A percentile compares a stretch with the other conserved stretches of the same genome.
phyloP scores from a whole-genome alignment of 2,329 filamentous ascomycete species.

The Malbranchea cinnamomea region DNA sequence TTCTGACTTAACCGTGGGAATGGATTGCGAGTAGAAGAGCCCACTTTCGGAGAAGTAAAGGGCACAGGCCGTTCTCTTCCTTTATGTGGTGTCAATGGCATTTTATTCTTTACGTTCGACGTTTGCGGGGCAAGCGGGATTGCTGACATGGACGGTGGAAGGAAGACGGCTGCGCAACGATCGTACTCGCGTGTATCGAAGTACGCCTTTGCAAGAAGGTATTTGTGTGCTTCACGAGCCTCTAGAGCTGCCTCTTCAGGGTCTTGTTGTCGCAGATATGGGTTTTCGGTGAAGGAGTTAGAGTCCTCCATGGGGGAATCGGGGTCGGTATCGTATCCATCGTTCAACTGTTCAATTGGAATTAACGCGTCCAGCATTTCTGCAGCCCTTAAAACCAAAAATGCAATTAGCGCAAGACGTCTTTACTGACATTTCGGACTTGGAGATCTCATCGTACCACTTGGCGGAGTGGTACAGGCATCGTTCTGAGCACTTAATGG shows the following conservation, averaged over 20 bases:
- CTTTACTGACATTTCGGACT: slow-evolving; percentile 3
- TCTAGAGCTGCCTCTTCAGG: slow-evolving; percentile 62
- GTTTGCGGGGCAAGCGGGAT: slow-evolving; percentile 41
- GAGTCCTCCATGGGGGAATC: slow-evolving; percentile 45
- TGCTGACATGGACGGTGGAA: slow-evolving; percentile 64
- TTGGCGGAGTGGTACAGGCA: slow-evolving; percentile 94
- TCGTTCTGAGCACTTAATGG: slow-evolving; percentile 81
- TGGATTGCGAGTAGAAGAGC: slow-evolving; percentile 20
- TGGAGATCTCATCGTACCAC: slow-evolving; percentile 45
- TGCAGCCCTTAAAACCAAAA: slow-evolving; percentile 56
- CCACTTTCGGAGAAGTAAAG: slow-evolving; percentile 23
- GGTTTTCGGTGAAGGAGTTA: slow-evolving; percentile 36
- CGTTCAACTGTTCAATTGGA: slow-evolving; percentile 31
- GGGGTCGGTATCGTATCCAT: slow-evolving; percentile 42
- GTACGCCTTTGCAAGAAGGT: slow-evolving; percentile 79
- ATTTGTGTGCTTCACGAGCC: slow-evolving; percentile 63
- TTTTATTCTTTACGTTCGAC: slow-evolving; percentile 21
- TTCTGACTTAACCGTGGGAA: slow-evolving; percentile 61
- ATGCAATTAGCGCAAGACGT: slow-evolving; percentile 1
- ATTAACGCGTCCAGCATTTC: slow-evolving; percentile 80
- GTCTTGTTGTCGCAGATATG: slow-evolving; percentile 43
- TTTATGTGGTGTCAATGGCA: slow-evolving; percentile 32
- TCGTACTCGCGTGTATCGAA: slow-evolving; percentile 95
- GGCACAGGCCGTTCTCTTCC: slow-evolving; percentile 44
- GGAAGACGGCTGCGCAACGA: slow-evolving; percentile 76